Evolutionary conservation across 148 eudicot species (phyloP), one percentile per base, ranked within the genome.

Genomic region (Tetragonia tetragonoides): DNA sequence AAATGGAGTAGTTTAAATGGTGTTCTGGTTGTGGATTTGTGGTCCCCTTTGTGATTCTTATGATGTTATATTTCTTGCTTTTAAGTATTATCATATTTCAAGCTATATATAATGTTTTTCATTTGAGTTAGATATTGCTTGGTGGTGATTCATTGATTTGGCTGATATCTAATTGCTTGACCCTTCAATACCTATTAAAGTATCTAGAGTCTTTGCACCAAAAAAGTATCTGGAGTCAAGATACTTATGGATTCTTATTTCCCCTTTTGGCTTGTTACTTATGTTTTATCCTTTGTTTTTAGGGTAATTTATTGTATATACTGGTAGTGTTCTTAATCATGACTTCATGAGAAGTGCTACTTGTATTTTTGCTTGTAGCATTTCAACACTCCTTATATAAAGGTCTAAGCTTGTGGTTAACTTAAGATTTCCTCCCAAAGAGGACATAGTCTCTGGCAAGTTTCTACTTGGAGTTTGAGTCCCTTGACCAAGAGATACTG

Each of bases 41-140:
- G 80, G 74, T 61, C 70, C 76, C 69, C 10, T 72, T 78, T 39
- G n/a, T 60, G 60, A 41, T 42, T 64, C 64, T 69, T 77, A 44
- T 40, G 21, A 37, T 38, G 65, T 57, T 38, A 11, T 1, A 51
- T n/a, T n/a, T n/a, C n/a, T n/a, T n/a, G n/a, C n/a, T n/a, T n/a
- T n/a, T n/a, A n/a, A n/a, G n/a, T n/a, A n/a, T n/a, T n/a, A n/a
- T 46, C 49, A 5, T 46, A 46, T 6, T 10, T 46, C 10, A 46
- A 46, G 10, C 8, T 46, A 46, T 0, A 46, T 17, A 6, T 12
- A 18, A 17, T 28, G 34, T 28, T 28, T 28, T 28, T 28, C 0
- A 28, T 0, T 28, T 28, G 34, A 28, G 34, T 28, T 28, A 28
- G 34, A 28, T 28, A 28, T 28, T 28, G 34, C 34, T 28, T 28